Evolutionary conservation across 306 rosid genomes (phyloP).

Genomic region (Quercus glauca): DNA sequence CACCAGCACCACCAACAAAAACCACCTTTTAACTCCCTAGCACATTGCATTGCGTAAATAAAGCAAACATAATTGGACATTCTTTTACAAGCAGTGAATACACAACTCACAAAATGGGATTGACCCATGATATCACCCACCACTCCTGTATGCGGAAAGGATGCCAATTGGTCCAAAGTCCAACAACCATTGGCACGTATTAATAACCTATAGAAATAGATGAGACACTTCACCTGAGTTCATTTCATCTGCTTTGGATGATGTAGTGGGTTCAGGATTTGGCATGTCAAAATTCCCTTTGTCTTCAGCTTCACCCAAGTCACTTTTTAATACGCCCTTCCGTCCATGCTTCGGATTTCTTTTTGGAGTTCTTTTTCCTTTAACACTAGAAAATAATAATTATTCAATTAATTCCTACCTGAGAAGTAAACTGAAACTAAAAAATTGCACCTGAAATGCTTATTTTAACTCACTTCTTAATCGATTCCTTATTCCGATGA

Average conservation of each 20-base stretch:
- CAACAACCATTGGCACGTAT: neutral
- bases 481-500: constrained; percentile 35
- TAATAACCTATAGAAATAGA: constrained; percentile 1
- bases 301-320: constrained; percentile 45
- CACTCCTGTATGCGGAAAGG: neutral
- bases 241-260: constrained; percentile 46
- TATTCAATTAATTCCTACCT: constrained; percentile 12
- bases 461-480: constrained; percentile 52
- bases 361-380: constrained; percentile 58
- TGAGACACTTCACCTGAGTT: constrained; percentile 57
- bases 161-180: neutral
- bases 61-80: neutral
- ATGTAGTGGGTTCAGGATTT: constrained; percentile 39
- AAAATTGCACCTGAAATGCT: constrained; percentile 17
- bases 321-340: constrained; percentile 38
- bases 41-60: neutral
- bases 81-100: neutral
- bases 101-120: too few species aligned
- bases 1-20: neutral
- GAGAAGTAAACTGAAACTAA: constrained; percentile 2
- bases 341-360: constrained; percentile 40
- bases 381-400: constrained; percentile 44
- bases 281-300: constrained; percentile 61
- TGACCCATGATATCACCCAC: neutral
- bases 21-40: neutral